Base-by-base conservation (phyloP, 1,284 basidiomycete species). In the Phellopilus nigrolimitatus region DNA sequence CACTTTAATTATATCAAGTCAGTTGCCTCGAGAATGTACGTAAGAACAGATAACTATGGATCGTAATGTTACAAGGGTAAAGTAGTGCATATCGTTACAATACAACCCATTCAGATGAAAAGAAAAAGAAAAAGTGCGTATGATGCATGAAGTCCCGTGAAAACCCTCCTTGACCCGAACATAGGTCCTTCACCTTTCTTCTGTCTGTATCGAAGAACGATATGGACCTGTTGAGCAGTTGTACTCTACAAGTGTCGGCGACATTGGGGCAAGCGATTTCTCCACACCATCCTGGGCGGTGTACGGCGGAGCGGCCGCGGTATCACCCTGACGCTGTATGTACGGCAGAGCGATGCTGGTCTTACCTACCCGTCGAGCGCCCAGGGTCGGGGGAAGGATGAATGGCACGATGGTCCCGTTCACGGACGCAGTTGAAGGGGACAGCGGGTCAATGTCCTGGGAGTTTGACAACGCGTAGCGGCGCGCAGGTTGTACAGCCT, bases 241-340 rank as follows among this genome's bases (percentile, higher is more conserved):
- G 19, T 45, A 39, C 7, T 47, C 46, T 22, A 53, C 51, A 25
- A 53, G 25, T 2, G 51, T 53, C 13, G 51, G 33, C 17, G 51
- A 48, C 8, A 22, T 17, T n/a, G 24, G 45, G 10, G 12, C 21
- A 9, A 44, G 42, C 4, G 42, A 17, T 21, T 15, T 30, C 31
- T 31, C 25, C 17, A 19, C 30, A 22, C 46, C 17, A n/a, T 30
- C 45, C 12, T 42, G 44, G 4, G 30, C 9, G 17, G 38, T 42
- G 30, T 53, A 53, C 13, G 51, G 51, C 17, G 51, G 51, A 7
- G 51, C 51, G 10, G 51, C 46, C 3, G 37, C 28, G 7, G 41
- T 40, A 15, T 22, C 13, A 3, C 10, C 30, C 17, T 17, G 12
- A 27, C 28, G 27, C 17, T 19, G 13, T n/a, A 21, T 10, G 33